Evolutionary conservation across 306 rosid genomes (phyloP).

Genomic region (Corylus avellana): DNA sequence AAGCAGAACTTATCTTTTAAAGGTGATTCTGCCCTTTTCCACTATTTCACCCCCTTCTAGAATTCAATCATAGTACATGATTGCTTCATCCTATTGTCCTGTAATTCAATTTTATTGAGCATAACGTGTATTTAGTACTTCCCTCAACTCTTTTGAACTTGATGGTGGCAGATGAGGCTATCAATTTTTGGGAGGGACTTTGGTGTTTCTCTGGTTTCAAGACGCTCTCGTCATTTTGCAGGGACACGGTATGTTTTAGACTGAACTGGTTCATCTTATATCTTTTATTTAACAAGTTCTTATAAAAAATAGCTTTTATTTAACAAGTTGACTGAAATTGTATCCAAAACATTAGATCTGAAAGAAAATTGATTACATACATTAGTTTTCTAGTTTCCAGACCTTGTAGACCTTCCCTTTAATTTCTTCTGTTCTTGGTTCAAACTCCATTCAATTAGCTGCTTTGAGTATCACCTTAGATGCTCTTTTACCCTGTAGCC

Average conservation of each 20-base stretch:
- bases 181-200: conserved; percentile 95
- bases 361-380: background rate
- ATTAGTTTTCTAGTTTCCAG: background rate
- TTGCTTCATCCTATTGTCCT: conserved; percentile 23
- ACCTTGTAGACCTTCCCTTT: background rate
- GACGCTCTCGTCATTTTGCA: conserved; percentile 97
- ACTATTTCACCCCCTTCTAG: background rate
- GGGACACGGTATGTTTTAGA: conserved; percentile 79
- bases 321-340: background rate
- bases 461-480: background rate
- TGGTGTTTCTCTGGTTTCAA: conserved; percentile 76
- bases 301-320: no score
- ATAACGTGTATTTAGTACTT: background rate
- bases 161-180: conserved; percentile 63
- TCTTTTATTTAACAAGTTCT: background rate
- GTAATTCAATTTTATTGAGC: conserved; percentile 12
- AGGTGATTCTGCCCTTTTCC: background rate
- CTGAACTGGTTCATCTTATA: background rate
- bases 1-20: background rate
- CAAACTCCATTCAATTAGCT: background rate
- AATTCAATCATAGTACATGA: background rate
- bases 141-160: conserved; percentile 21
- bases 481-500: background rate
- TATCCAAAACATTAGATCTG: background rate
- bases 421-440: background rate